Evolutionary conservation across 208 protist species (phyloP).

Genomic region (Wallacemonas sp.): DNA sequence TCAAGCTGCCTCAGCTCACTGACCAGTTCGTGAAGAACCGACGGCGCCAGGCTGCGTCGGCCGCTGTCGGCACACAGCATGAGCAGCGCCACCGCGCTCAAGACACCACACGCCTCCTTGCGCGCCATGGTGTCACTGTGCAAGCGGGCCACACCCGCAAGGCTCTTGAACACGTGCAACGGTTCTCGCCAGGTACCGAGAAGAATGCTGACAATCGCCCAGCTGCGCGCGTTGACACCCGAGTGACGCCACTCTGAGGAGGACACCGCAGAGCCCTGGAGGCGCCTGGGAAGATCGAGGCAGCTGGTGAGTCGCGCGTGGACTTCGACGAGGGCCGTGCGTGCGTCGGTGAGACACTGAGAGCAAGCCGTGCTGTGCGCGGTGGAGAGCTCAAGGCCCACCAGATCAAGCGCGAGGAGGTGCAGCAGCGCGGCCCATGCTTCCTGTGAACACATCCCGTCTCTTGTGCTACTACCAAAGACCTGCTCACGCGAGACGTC

Average conservation of each 20-base stretch:
- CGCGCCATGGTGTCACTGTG: neutral
- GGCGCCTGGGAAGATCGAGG: neutral
- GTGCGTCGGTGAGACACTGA: neutral
- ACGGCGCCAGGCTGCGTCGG: neutral
- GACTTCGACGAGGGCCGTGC: neutral
- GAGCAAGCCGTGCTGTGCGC: no score
- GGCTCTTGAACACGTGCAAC: constrained; percentile 18
- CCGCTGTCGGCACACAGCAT: neutral
- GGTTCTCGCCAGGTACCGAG: constrained; percentile 29
- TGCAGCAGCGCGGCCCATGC: neutral
- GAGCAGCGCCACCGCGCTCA: neutral
- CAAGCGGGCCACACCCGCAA: neutral
- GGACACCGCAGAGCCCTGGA: neutral
- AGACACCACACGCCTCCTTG: neutral
- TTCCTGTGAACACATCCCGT: neutral
- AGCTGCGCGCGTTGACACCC: neutral
- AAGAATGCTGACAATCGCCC: constrained; percentile 5
- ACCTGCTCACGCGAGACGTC: no score
- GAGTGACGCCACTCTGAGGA: no score
- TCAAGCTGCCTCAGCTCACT: neutral
- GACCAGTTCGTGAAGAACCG: neutral
- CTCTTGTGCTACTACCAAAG: no score
- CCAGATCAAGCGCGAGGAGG: neutral
- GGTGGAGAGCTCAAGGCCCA: neutral
- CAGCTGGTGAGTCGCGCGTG: neutral